Conservation (phyloP, 2,329 filamentous ascomycete species). For the Pseudogymnoascus sp. region DNA sequence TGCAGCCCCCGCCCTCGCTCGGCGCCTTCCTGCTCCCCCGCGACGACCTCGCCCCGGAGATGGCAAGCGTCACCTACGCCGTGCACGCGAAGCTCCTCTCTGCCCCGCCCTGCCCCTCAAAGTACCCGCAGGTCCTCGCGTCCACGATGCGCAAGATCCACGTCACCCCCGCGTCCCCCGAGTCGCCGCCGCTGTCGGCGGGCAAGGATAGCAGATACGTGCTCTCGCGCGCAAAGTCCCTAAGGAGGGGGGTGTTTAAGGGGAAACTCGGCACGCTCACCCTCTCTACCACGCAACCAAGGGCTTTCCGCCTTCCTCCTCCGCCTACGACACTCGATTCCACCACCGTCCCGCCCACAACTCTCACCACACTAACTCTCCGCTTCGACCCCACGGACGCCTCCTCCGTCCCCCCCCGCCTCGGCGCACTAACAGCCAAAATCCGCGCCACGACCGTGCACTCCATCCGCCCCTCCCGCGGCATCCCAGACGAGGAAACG, state of each 20-base stretch:
- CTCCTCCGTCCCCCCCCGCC: constrained; percentile 21
- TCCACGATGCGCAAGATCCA: constrained; percentile 17
- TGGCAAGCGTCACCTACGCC: constrained; percentile 23
- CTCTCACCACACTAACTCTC: constrained; percentile 24
- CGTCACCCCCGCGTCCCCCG: constrained; percentile 21
- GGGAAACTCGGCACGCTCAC: constrained; percentile 27
- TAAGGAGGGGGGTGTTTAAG: constrained; percentile 27
- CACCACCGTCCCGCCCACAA: constrained; percentile 14
- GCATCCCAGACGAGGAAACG: constrained; percentile 17
- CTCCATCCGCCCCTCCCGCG: constrained; percentile 15
- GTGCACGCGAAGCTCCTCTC: constrained; percentile 23
- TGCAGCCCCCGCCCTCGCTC: constrained; percentile 25
- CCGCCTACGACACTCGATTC: neutral
- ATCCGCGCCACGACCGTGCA: constrained; percentile 24
- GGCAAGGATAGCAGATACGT: constrained; percentile 15
- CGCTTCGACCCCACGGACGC: constrained; percentile 23
- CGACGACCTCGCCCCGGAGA: constrained; percentile 26
- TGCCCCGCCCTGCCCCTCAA: neutral
- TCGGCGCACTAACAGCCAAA: constrained; percentile 24
- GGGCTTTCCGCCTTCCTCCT: constrained; percentile 21
- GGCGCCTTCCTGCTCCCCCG: constrained; percentile 14
- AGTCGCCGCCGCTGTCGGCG: constrained; percentile 25
- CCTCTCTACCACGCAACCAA: constrained; percentile 23
- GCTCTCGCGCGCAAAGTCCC: constrained; percentile 22
- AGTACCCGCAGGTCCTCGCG: neutral